Conservation (phyloP, 352 stramenopile genomes). For the Elongisporangium undulatum region DNA sequence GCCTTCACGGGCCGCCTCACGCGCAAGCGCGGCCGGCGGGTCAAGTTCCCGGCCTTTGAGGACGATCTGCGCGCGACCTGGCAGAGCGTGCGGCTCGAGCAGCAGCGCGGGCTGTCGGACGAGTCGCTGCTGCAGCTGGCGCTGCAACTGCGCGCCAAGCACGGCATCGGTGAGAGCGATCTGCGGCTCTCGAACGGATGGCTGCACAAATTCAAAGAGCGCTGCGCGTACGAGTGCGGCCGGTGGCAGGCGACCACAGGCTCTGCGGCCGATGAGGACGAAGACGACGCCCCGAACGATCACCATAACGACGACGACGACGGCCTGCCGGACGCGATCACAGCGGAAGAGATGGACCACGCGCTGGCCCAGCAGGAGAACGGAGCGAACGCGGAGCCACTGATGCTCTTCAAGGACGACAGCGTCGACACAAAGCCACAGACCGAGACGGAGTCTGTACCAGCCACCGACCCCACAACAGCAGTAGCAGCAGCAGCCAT, state of each 20-base stretch:
- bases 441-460: background rate
- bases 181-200: conserved; percentile 46
- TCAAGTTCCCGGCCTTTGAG: conserved; percentile 44
- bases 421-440: background rate
- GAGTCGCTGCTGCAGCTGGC: conserved; percentile 24
- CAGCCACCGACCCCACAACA: background rate
- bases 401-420: background rate
- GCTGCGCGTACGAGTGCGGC: conserved; percentile 10
- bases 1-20: conserved; percentile 18
- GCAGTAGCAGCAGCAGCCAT: background rate
- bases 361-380: background rate
- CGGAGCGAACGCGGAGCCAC: background rate
- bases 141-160: conserved; percentile 21
- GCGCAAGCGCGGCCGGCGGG: conserved; percentile 15
- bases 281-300: background rate
- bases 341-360: background rate
- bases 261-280: background rate
- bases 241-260: background rate
- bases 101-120: conserved; percentile 11
- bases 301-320: background rate
- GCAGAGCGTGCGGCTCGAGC: conserved; percentile 6
- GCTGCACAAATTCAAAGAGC: conserved; percentile 41
- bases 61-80: conserved; percentile 27
- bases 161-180: conserved; percentile 23
- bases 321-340: background rate